phyloP scores from a whole-genome alignment of 305 asterid species.

The Salvia sclarea region DNA sequence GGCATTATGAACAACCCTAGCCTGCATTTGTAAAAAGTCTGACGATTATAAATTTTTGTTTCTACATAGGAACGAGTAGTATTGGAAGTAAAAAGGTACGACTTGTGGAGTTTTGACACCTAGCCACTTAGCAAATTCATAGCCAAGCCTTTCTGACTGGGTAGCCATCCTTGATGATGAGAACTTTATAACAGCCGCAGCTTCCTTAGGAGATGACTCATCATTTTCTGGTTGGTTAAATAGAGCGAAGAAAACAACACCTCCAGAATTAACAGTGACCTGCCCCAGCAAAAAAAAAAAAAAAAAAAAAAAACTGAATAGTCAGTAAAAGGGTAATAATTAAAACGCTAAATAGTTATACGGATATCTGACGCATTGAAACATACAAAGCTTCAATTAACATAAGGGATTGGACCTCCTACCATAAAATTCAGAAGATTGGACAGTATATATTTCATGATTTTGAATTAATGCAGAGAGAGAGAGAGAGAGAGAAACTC shows the following conservation, averaged over 20 bases:
- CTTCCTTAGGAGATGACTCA: constrained; percentile 72
- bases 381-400: not conserved
- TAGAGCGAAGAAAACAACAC: constrained; percentile 92
- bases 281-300: too few relatives aligned
- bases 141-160: constrained; percentile 98
- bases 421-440: not conserved
- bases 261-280: constrained; percentile 99
- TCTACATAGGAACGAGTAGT: constrained; percentile 31
- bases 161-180: constrained; percentile 99
- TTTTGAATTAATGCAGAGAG: not conserved
- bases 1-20: constrained; percentile 84
- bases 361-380: not conserved
- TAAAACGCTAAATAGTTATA: not conserved
- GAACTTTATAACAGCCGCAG: constrained; percentile 96
- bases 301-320: constrained; percentile 32
- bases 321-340: constrained; percentile 23
- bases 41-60: constrained; percentile 17
- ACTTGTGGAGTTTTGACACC: constrained; percentile 99
- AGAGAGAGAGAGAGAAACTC: not conserved
- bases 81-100: constrained; percentile 51
- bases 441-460: not conserved
- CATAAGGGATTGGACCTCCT: not conserved
- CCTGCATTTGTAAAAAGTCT: constrained; percentile 47
- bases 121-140: constrained; percentile 97
- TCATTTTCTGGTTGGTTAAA: constrained; percentile 73